Evolutionary conservation across 306 rosid species (phyloP).

Genomic region (Potentilla sterilis): DNA sequence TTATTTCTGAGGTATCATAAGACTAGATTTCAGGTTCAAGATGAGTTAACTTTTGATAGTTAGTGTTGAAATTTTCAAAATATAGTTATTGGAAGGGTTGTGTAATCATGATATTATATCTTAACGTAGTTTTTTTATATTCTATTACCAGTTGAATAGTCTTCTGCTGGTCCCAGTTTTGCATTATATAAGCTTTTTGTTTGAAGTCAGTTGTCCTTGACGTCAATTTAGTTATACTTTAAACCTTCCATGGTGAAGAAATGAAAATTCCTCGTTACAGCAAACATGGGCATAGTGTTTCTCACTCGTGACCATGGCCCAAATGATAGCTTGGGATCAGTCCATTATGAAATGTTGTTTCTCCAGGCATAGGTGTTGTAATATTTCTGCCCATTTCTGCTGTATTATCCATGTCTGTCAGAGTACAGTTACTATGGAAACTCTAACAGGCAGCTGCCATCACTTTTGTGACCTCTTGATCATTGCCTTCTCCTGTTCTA

Average conservation of each 20-base stretch:
- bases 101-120: background rate
- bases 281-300: background rate
- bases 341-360: background rate
- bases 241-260: background rate
- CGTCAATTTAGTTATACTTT: background rate
- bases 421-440: background rate
- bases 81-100: background rate
- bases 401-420: background rate
- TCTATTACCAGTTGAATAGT: background rate
- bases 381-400: background rate
- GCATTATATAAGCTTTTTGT: conserved; percentile 1
- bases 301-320: background rate
- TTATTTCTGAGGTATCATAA: background rate
- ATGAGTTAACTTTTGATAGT: background rate
- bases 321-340: background rate
- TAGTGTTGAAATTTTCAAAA: background rate
- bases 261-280: background rate
- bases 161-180: background rate
- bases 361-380: background rate
- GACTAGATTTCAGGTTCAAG: background rate
- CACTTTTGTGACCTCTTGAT: background rate
- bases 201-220: background rate
- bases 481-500: conserved; percentile 13
- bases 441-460: background rate
- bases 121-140: background rate